Conservation (phyloP, 768 basidiomycete genomes). For the Boletellus sp. region DNA sequence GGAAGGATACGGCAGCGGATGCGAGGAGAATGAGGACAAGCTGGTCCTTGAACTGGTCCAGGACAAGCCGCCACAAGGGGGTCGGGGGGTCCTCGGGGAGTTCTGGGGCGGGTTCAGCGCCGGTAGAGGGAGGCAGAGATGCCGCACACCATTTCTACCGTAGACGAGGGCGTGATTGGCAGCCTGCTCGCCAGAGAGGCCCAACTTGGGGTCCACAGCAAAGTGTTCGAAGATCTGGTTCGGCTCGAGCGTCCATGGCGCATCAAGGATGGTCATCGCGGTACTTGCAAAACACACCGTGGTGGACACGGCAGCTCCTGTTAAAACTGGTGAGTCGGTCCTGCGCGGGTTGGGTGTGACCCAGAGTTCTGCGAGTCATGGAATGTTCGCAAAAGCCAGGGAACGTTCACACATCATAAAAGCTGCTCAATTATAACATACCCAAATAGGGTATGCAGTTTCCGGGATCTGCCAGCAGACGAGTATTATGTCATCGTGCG, state of each 20-base stretch:
- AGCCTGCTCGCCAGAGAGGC: constrained; percentile 66
- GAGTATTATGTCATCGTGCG: background rate
- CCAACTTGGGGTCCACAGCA: constrained; percentile 55
- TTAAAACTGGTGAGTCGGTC: too few species aligned
- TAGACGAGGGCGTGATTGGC: constrained; percentile 72
- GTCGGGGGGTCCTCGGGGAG: constrained; percentile 91
- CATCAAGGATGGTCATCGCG: constrained; percentile 47
- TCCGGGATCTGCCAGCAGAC: background rate
- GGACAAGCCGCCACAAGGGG: constrained; percentile 87
- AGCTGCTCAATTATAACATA: too few species aligned
- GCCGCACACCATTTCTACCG: constrained; percentile 73
- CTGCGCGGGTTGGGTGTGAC: too few species aligned
- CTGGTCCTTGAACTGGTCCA: constrained; percentile 99
- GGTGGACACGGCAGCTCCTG: background rate
- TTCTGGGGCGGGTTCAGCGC: constrained; percentile 44
- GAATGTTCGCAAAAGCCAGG: too few species aligned
- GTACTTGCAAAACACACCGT: background rate
- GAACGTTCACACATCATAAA: too few species aligned
- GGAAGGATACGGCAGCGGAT: constrained; percentile 90
- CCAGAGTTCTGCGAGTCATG: too few species aligned
- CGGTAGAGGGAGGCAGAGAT: background rate
- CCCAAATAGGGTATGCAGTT: background rate
- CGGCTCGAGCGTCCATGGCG: constrained; percentile 75
- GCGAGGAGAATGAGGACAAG: constrained; percentile 94
- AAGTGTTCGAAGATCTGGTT: constrained; percentile 71